Base-by-base conservation (phyloP, 2,329 filamentous ascomycete species). In the Ophiostoma novo-ulmi region DNA sequence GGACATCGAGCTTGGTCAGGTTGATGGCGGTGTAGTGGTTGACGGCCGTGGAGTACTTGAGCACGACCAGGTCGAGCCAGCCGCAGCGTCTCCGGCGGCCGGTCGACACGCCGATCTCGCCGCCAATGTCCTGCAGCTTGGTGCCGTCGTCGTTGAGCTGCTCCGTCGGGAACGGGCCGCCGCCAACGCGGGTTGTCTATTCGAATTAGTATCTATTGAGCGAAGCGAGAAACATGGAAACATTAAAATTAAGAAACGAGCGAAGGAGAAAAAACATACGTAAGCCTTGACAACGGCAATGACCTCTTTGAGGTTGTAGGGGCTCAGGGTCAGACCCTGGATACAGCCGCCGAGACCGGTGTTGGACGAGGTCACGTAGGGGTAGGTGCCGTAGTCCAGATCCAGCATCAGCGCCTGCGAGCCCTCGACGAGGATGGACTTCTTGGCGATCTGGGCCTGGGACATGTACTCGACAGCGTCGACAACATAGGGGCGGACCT, bases 211-310 rank as follows among this genome's bases (percentile, higher is more conserved):
- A 5, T 10, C 10, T 3, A 3, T 26, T 5, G n/a, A 22, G 7
- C n/a, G 44, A 17, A n/a, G 44, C 2, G 13, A 5, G 10, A 48
- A 48, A 13, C 17, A 17, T 1, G 17, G 39, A 17, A 44, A 44
- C 39, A 31, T 31, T 3, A 4, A 31, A 31, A 31, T 4, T 31
- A 31, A 31, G 3, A 31, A 31, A 31, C 31, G 31, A 31, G 2
- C 31, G 31, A 31, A 31, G 31, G 2, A 31, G 31, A 31, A 31
- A 36, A 58, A 39, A 69, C 71, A 66, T 70, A 73, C 72, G 70
- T 89, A 89, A 14, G 87, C 87, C 76, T 90, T 90, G 5, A 89
- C 85, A 4, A 90, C 88, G 65, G 87, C 88, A 73, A 89, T 85
- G 70, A 87, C 82, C 71, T 85, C 86, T 22, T 72, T 71, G 66